A percentile compares a stretch with the other conserved stretches of the same genome.
These are phyloP conservation scores for Penicillium sp. DNA, from an alignment of 2,329 filamentous ascomycete genomes.

Conservation along the genomic window DNA sequence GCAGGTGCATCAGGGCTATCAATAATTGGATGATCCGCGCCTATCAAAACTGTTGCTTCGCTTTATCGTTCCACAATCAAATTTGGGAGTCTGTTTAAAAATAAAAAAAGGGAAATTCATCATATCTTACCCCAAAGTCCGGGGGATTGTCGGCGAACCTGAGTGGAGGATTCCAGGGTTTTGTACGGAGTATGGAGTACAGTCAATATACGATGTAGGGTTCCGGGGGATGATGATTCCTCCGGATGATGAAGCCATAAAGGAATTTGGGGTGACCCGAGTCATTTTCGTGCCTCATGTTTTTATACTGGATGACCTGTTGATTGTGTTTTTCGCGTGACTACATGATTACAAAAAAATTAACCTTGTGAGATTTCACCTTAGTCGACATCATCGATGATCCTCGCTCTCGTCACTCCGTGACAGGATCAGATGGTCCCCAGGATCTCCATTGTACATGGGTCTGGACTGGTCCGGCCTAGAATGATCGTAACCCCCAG, in stretches of 20 bases:
- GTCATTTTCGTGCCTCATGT: not conserved
- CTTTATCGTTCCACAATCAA: not conserved
- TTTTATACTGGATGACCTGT: not conserved
- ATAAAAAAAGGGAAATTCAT: not conserved
- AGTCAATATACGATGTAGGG: not conserved
- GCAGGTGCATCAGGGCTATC: conserved; percentile 11
- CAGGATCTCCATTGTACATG: conserved; percentile 9
- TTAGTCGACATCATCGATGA: conserved; percentile 31
- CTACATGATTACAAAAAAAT: conserved; percentile 20
- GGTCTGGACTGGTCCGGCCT: conserved; percentile 7
- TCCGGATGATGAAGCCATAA: conserved; percentile 1
- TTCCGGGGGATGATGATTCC: not conserved
- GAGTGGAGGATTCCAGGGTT: not conserved
- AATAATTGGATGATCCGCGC: conserved; percentile 24
- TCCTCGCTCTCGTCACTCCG: conserved; percentile 18
- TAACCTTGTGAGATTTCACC: conserved; percentile 3
- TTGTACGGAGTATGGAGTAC: not conserved
- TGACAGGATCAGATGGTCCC: conserved; percentile 8
- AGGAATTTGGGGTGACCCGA: not conserved
- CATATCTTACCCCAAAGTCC: not conserved
- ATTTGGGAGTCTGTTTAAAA: not conserved
- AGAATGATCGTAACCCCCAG: not conserved
- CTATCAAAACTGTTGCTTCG: conserved; percentile 18
- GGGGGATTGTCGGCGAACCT: conserved; percentile 6
- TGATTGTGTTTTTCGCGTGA: conserved; percentile 17